Conservation (phyloP, 2,329 filamentous ascomycete genomes). For the Whalleya microplaca region DNA sequence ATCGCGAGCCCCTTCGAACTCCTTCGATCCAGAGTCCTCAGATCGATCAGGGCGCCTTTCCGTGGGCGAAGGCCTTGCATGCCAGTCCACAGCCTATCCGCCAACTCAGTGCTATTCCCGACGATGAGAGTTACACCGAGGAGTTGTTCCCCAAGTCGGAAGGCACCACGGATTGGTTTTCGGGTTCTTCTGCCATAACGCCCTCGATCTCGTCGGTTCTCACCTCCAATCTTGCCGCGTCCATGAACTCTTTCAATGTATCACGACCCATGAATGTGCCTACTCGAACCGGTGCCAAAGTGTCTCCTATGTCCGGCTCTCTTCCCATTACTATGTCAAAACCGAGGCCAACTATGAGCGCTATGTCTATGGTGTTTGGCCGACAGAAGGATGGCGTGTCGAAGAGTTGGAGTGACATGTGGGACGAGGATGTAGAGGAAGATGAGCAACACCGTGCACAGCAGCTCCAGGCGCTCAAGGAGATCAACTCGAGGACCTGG, state of each 20-base stretch:
- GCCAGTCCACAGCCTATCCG: conserved; percentile 72
- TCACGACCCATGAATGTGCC: conserved; percentile 47
- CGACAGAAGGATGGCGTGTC: conserved; percentile 79
- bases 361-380: conserved; percentile 80
- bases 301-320: conserved; percentile 67
- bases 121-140: conserved; percentile 78
- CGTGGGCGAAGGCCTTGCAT: conserved; percentile 91
- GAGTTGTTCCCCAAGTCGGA: conserved; percentile 84
- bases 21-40: conserved; percentile 91
- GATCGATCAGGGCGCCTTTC: conserved; percentile 82
- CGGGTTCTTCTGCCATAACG: conserved; percentile 73
- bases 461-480: conserved; percentile 62
- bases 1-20: conserved; percentile 92
- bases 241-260: conserved; percentile 74
- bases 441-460: conserved; percentile 68
- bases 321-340: conserved; percentile 81
- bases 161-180: conserved; percentile 76
- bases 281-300: conserved; percentile 54
- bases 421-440: conserved; percentile 87
- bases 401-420: conserved; percentile 99
- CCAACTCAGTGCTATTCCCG: conserved; percentile 85
- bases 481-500: conserved; percentile 76
- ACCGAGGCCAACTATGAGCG: conserved; percentile 67
- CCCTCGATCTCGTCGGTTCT: conserved; percentile 83
- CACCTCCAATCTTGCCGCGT: conserved; percentile 79